Evolutionary conservation across 1,284 basidiomycete genomes (phyloP), one percentile per base, ranked within the genome.

Genomic region (Fistulina hepatica): DNA sequence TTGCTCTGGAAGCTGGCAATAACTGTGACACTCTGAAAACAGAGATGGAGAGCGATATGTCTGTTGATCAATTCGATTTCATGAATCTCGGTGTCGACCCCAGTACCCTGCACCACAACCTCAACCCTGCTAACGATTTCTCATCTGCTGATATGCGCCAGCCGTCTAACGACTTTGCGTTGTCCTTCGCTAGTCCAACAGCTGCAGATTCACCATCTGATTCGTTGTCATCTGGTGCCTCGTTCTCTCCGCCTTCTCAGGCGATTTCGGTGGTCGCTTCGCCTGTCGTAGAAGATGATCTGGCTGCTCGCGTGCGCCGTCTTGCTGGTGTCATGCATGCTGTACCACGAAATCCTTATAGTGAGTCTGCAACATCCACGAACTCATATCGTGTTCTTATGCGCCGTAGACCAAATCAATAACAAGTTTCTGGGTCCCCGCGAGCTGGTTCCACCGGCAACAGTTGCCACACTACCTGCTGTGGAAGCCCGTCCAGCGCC

Each of bases 61-160:
- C 32, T 23, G 53, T 69, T 42, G 68, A 73, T 34, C 28, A 16
- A 13, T 13, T 16, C 15, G 19, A 31, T 19, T 31, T 31, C 28
- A 66, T 81, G 54, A 73, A 79, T 48, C 36, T 73, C 48, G 65
- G 69, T 2, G 66, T 82, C 41, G 75, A 83, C 44, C 78, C 81
- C 10, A 73, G 61, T 46, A 59, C 69, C 6, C 57, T 81, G 9
- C 75, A 80, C 48, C 73, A 75, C 48, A 61, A 72, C 32, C 32
- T 42, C 36, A 46, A 51, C 48, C 42, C 48, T 33, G 45, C 54
- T 31, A 37, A 43, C 13, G 38, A 49, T 41, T 32, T 52, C 41
- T 40, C 46, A 44, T 33, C 52, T 43, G 12, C 53, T 42, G 17
- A 56, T 9, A 52, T 58, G 38, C 43, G 63, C 31, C 45, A 65